Evolutionary conservation across 805 yeast genomes (phyloP), one percentile per base, ranked within the genome.

Genomic region (Nakazawaea populi): DNA sequence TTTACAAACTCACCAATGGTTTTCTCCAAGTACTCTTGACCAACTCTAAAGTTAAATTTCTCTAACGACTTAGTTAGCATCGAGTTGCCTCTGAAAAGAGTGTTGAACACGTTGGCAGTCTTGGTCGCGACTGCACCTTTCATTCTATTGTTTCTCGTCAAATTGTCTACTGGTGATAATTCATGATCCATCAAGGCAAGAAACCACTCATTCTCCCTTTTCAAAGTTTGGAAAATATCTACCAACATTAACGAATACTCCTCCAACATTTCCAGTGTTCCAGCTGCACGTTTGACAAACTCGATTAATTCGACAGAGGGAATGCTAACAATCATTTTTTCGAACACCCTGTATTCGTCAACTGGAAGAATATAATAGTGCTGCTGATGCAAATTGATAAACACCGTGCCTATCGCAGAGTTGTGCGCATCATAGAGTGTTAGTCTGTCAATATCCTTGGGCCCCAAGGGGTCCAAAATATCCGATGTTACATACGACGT

Each of bases 81-180:
- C 1, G 96, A 83, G 51, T 89, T 87, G 0, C 97, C 96, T 57
- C 99, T 74, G 60, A 92, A 92, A 12, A 89, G 63, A 0, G 88
- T 76, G 55, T 79, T 83, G 55, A 79, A 76, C 4, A 81, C 65
- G 55, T 78, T 77, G 42, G 71, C 66, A 1, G 56, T 48, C 49
- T 59, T 63, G 48, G 54, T 58, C 1, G 58, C 38, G 34, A 60
- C 54, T 5, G 64, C 59, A 44, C 63, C 66, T n/a, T 61, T 60
- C n/a, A 63, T 61, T 49, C 75, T 68, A 52, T 71, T 69, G 47
- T 71, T 74, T 40, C 78, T 60, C 2, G 78, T 74, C 47, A 70
- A 61, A 14, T 68, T 65, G 56, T 75, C 82, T 9, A 77, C 70
- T 38, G 73, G 68, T 10, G 70, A 65, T 42, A 89, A 70, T 62